Evolutionary conservation across 2,329 filamentous ascomycete genomes (phyloP), one percentile per base, ranked within the genome.

Genomic region (Cladosporium sp.): DNA sequence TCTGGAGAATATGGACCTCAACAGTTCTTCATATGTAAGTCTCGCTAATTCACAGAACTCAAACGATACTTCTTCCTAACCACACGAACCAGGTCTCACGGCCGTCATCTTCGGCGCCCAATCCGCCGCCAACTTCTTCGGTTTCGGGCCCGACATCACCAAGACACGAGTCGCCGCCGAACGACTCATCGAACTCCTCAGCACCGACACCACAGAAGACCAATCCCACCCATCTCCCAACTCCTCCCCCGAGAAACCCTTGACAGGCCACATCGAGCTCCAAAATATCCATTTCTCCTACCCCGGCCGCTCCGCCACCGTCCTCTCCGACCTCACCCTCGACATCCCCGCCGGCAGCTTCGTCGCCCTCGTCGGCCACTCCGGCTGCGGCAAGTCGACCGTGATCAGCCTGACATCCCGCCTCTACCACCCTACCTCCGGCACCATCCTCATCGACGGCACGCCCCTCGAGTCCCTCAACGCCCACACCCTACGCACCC

Each of bases 371-470:
- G 85, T 89, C 4, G 85, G 86, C 1, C 78, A 84, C 1, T 85
- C 82, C 1, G 85, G 85, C 0, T 86, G 83, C 52, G 85, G 85
- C 29, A 88, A 91, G 70, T 86, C 83, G 0, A 88, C 82, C 12
- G 82, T 88, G 37, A 80, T 92, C 36, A 70, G 71, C 2, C 70
- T 82, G 3, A 69, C 81, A 8, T 75, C 81, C 57, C 70, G 83
- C 7, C 90, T 91, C 67, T 91, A 91, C 64, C 80, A 89, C 43
- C 68, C 82, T 0, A 72, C 79, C 11, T 71, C 75, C 15, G 88
- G 88, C 5, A 70, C 73, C 4, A 83, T 92, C 27, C 52, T 43
- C 0, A 79, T 82, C 62, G 68, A 70, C 40, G 61, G 58, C 5
- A 59, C 63, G 32, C 58, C 69, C 30, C 67, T 72, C 36, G 65